These are phyloP conservation scores for Lactuca sativa DNA, from an alignment of 129 eudicot species.

Conservation along the genomic window DNA sequence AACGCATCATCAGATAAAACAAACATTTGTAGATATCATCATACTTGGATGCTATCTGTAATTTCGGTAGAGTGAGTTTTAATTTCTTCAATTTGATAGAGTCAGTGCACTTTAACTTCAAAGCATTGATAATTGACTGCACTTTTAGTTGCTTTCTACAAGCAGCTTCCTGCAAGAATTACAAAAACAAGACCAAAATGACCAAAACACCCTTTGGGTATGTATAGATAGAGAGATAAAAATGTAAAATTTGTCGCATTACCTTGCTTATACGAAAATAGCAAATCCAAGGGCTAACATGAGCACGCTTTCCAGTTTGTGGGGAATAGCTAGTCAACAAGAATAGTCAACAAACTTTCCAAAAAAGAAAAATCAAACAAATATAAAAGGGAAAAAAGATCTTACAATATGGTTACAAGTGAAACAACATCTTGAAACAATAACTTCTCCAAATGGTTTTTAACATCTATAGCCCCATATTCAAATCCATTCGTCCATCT, in stretches of 20 bases:
- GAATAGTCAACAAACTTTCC: slow-evolving; percentile 17
- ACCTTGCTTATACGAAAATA: slow-evolving; percentile 89
- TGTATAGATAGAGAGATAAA: not conserved
- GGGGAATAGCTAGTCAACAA: slow-evolving; percentile 46
- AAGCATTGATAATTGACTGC: slow-evolving; percentile 54
- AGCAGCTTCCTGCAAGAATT: slow-evolving; percentile 53
- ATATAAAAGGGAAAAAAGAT: slow-evolving; percentile 4
- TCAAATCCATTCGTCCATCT: slow-evolving; percentile 70
- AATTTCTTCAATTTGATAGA: slow-evolving; percentile 34
- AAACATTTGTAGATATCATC: slow-evolving; percentile 30
- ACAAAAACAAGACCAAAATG: slow-evolving; percentile 10
- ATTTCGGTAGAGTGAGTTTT: slow-evolving; percentile 47
- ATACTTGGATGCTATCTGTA: slow-evolving; percentile 66
- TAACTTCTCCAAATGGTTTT: slow-evolving; percentile 74
- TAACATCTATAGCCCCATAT: slow-evolving; percentile 84
- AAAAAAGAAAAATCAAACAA: not conserved
- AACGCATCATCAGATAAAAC: not conserved
- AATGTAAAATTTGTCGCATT: slow-evolving; percentile 10
- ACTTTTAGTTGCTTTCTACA: slow-evolving; percentile 46
- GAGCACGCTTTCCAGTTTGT: slow-evolving; percentile 30
- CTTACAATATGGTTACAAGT: slow-evolving; percentile 57
- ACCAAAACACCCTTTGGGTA: not conserved
- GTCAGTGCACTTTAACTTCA: slow-evolving; percentile 43
- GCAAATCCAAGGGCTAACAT: slow-evolving; percentile 75
- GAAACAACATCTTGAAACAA: slow-evolving; percentile 65